Evolutionary conservation across 805 yeast genomes (phyloP).

Genomic region (Hanseniaspora guilliermondii): DNA sequence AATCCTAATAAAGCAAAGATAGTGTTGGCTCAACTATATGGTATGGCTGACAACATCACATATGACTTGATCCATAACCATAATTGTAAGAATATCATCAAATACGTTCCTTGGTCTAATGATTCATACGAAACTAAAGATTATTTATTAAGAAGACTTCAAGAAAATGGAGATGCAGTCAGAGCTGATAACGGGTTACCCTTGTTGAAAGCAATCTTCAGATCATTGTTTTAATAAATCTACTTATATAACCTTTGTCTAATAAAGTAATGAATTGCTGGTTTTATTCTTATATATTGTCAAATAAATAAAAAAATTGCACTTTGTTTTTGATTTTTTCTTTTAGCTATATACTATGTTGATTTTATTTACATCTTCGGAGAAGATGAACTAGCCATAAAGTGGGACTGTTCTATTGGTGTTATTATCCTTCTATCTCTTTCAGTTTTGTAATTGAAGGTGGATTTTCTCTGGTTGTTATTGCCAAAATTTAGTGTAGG

Average conservation of each 20-base stretch:
- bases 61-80: constrained; percentile 55
- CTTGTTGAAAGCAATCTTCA: constrained; percentile 43
- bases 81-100: constrained; percentile 62
- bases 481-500: not conserved
- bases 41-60: constrained; percentile 90
- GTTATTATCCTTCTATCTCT: not conserved
- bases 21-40: constrained; percentile 79
- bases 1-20: constrained; percentile 40
- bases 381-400: not conserved
- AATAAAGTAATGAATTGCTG: not conserved
- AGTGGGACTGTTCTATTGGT: not conserved
- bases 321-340: too few species aligned
- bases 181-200: constrained; percentile 74
- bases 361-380: not conserved
- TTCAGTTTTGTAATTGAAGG: not conserved
- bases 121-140: constrained; percentile 90
- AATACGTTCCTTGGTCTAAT: constrained; percentile 90
- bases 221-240: constrained; percentile 21
- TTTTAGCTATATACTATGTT: too few species aligned
- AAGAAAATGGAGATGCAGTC: constrained; percentile 92
- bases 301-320: not conserved
- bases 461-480: constrained; percentile 7
- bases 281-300: not conserved
- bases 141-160: constrained; percentile 74
- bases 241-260: too few species aligned